Conservation (phyloP, 1,139 yeast genomes). For the Magnusiomyces tetraspermus region DNA sequence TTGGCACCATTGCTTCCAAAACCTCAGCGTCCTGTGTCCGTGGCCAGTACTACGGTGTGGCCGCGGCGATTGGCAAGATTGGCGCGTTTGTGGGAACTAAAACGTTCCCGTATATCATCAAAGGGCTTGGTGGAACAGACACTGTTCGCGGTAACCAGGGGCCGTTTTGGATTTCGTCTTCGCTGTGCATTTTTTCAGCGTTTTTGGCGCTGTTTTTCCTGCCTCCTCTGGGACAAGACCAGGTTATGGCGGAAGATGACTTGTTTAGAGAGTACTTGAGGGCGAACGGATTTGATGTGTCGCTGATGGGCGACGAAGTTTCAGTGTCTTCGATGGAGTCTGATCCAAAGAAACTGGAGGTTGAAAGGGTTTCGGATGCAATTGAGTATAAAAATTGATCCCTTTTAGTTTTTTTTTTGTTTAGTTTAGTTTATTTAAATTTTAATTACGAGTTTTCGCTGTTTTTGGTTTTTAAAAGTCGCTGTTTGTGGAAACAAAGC, state of each 20-base stretch:
- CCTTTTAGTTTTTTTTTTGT: background rate
- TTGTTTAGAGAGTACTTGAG: conserved; percentile 55
- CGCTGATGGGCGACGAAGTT: conserved; percentile 22
- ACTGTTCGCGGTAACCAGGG: conserved; percentile 50
- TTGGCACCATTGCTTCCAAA: conserved; percentile 79
- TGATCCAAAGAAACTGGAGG: background rate
- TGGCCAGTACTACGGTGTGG: conserved; percentile 84
- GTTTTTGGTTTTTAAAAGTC: too few relatives aligned
- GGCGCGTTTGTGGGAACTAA: conserved; percentile 67
- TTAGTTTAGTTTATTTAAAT: background rate
- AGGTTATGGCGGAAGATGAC: conserved; percentile 68
- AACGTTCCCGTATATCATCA: conserved; percentile 67
- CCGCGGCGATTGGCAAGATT: conserved; percentile 58
- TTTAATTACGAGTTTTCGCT: background rate
- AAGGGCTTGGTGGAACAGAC: conserved; percentile 40
- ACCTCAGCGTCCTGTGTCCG: conserved; percentile 79
- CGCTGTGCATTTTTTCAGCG: conserved; percentile 67
- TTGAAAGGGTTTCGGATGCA: background rate
- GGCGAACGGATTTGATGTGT: conserved; percentile 28
- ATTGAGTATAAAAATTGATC: background rate
- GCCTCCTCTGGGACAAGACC: conserved; percentile 77
- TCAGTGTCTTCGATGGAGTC: background rate
- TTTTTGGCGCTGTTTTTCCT: conserved; percentile 57
- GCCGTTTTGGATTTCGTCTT: conserved; percentile 75
- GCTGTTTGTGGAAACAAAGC: too few relatives aligned